A percentile compares a stretch with the other conserved stretches of the same genome.
Evolutionary conservation across 129 eudicot genomes (phyloP).

Genomic region (Flaveria linearis): DNA sequence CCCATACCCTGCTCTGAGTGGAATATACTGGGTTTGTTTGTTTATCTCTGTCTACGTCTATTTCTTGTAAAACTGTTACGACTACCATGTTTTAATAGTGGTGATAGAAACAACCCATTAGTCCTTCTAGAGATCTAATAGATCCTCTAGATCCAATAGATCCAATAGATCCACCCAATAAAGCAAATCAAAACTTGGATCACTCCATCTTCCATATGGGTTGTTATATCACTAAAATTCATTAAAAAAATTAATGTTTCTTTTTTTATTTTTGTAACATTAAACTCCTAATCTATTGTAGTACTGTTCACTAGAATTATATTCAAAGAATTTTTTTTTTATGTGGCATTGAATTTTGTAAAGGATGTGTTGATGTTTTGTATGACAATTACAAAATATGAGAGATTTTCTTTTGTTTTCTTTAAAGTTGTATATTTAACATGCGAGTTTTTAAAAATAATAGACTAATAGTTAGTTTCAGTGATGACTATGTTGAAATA

Average conservation of each 20-base stretch:
- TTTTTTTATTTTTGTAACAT: neutral
- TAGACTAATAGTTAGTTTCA: neutral
- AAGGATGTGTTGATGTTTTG: neutral
- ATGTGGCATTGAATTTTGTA: neutral
- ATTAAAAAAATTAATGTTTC: neutral
- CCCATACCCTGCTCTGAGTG: too few species aligned
- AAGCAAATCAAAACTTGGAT: neutral
- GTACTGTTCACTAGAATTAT: too few species aligned
- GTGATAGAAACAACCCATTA: too few species aligned
- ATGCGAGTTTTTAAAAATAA: neutral
- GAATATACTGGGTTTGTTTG: too few species aligned
- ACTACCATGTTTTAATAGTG: neutral
- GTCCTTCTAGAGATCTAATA: neutral
- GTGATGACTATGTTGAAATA: neutral
- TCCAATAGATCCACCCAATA: neutral
- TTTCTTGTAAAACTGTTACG: conserved; percentile 38
- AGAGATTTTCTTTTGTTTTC: neutral
- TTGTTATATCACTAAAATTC: neutral
- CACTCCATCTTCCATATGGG: neutral
- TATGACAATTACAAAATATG: neutral
- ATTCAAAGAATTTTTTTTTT: neutral
- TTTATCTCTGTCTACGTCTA: conserved; percentile 13
- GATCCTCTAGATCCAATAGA: neutral
- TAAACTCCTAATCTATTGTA: neutral
- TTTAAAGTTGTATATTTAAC: too few species aligned